Evolutionary conservation across 345 rosid genomes (phyloP), one percentile per base, ranked within the genome.

Genomic region (Eucalyptus camaldulensis): DNA sequence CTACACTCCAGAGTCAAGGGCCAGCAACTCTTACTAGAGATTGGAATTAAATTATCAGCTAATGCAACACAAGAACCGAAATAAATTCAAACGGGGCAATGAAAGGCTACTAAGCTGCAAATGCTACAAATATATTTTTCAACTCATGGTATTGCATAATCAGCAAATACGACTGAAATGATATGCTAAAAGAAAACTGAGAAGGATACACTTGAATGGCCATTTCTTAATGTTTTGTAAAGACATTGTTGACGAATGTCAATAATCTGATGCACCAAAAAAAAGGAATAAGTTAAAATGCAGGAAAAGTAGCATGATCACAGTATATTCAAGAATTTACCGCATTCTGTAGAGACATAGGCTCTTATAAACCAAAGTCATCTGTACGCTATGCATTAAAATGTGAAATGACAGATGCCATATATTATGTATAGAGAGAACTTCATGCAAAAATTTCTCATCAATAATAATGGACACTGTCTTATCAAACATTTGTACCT

Each of bases 131-230:
- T 76, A 4, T 21, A 21, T 76, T 76, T 76, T 76, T 47, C 85
- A 76, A 76, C 47, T 76, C 85, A 76, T 33, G 15, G 15, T 76
- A 76, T 76, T 76, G 2, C 47, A 76, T 76, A 40, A 2, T 21
- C 85, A 40, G 27, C 29, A 76, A 40, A 6, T 76, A 40, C 2
- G 2, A 40, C 15, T 40, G 85, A 40, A 21, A 76, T 76, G 47
- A 76, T 40, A 76, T 76, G 47, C 83, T 21, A 76, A 76, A 24
- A 40, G 24, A 40, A 87, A 14, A 58, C 2, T 27, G 51, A 47
- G 37, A 93, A 95, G 99, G 97, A 96, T 97, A 96, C 99, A 81
- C 98, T 96, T 87, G 96, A 87, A 92, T 97, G 99, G 87, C 97
- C 99, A 90, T 94, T 92, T 94, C 99, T 95, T 90, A 97, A 90